Evolutionary conservation across 768 basidiomycete genomes (phyloP), one percentile per base, ranked within the genome.

Genomic region (Mycena epipterygia): DNA sequence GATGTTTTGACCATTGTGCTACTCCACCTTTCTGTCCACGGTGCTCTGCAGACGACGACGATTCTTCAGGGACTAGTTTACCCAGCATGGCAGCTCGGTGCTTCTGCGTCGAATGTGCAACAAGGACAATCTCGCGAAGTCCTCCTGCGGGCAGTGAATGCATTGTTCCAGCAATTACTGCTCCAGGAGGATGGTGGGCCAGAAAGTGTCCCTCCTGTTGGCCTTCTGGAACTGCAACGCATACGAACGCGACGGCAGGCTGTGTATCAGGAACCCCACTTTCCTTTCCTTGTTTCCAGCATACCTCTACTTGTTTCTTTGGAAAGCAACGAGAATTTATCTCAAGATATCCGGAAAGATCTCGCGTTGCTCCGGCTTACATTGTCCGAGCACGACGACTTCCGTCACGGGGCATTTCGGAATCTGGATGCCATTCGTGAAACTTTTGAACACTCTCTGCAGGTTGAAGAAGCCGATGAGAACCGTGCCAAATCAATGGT

Each of bases 41-140:
- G 91, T 23, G 91, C 92, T 5, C 81, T 95, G 42, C 88, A 88
- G 64, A 89, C 91, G 9, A 93, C 93, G 1, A 94, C 93, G 0
- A 85, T 95, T 51, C 80, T 96, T 42, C 82, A 86, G 63, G 93
- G 93, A 17, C 79, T 96, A 21, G 87, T 94, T n/a, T 95, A 93
- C 77, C 93, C 92, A 23, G 89, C 90, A 6, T 96, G 94, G 94
- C 82, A 85, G 57, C 81, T 87, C 25, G 87, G 84, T n/a, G 88
- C 89, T 16, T 79, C 80, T 13, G 76, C 83, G 48, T 75, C 80
- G 1, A 73, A 78, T 0, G 76, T 74, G 27, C 81, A 83, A 42
- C 84, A 86, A 63, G 81, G 81, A 0, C 79, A 82, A 29, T 75
- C 84, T n/a, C 78, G 86, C 3, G 82, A 86, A 49, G 83, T 84